Evolutionary conservation across 108 stramenopile species (phyloP).

Genomic region (Mayamaea pseudoterrestris): DNA sequence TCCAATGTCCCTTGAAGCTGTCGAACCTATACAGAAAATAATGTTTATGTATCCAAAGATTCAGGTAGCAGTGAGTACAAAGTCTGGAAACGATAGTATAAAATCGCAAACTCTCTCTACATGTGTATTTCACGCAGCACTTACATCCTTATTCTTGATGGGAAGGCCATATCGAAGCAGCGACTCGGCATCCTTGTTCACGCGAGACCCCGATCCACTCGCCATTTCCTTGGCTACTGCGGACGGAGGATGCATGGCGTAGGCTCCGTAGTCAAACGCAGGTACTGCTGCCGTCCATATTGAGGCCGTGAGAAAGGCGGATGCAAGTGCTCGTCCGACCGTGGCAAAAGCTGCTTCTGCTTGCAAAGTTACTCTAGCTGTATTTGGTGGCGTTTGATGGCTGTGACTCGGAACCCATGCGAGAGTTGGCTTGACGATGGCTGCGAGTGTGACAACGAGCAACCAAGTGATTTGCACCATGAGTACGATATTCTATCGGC

Average conservation of each 20-base stretch:
- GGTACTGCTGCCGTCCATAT: neutral
- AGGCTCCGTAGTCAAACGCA: too few relatives aligned
- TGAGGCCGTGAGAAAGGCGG: neutral
- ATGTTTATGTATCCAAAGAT: neutral
- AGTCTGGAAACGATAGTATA: neutral
- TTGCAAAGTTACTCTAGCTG: too few relatives aligned
- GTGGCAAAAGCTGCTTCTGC: neutral
- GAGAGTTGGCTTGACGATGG: too few relatives aligned
- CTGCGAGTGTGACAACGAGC: too few relatives aligned
- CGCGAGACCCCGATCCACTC: slow-evolving; percentile 70
- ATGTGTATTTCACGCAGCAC: too few relatives aligned
- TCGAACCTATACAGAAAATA: slow-evolving; percentile 37
- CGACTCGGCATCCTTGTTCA: slow-evolving; percentile 89
- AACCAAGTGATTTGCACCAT: too few relatives aligned
- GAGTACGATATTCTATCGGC: too few relatives aligned
- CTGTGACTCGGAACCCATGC: too few relatives aligned
- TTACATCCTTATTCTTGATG: slow-evolving; percentile 78
- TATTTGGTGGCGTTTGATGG: too few relatives aligned
- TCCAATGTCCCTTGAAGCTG: slow-evolving; percentile 75
- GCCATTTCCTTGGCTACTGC: slow-evolving; percentile 74
- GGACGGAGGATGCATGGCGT: too few relatives aligned
- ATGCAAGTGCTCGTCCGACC: neutral
- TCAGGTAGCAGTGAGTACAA: neutral
- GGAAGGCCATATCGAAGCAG: slow-evolving; percentile 83
- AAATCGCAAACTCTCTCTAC: too few relatives aligned